Evolutionary conservation across 2,329 filamentous ascomycete species (phyloP).

Genomic region (Xylariaceae sp.): DNA sequence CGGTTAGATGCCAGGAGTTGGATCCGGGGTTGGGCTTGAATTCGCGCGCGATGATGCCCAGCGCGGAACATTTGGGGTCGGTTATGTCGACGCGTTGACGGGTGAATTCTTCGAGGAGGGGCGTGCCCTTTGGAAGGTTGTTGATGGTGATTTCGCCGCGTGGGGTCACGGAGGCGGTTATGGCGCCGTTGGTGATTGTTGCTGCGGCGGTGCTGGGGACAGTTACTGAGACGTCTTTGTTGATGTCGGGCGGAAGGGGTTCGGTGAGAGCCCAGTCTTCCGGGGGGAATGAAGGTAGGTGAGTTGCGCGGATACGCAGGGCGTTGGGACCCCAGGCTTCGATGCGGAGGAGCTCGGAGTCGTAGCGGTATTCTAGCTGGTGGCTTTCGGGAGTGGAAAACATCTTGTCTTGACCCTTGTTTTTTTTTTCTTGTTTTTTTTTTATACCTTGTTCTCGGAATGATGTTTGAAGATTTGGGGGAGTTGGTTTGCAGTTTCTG

Average conservation of each 20-base stretch:
- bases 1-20: slow-evolving; percentile 51
- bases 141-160: slow-evolving; percentile 39
- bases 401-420: slow-evolving; percentile 2
- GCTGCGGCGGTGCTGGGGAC: slow-evolving; percentile 30
- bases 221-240: slow-evolving; percentile 16
- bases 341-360: slow-evolving; percentile 44
- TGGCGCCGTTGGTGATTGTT: slow-evolving; percentile 42
- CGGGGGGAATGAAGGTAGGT: slow-evolving; percentile 31
- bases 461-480: too few relatives aligned
- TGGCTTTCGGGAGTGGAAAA: slow-evolving; percentile 9
- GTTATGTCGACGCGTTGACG: slow-evolving; percentile 44
- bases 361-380: slow-evolving; percentile 25
- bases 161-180: slow-evolving; percentile 31
- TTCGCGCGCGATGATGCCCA: slow-evolving; percentile 53
- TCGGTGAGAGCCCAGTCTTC: slow-evolving; percentile 39
- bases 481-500: too few relatives aligned
- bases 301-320: slow-evolving; percentile 43
- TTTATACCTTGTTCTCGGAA: too few relatives aligned
- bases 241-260: slow-evolving; percentile 12
- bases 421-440: too few relatives aligned
- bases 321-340: slow-evolving; percentile 46
- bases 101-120: slow-evolving; percentile 48
- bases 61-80: slow-evolving; percentile 54
- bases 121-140: background rate
- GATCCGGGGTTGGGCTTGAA: slow-evolving; percentile 48